These are phyloP conservation scores for Mrakia hoshinonis DNA, from an alignment of 768 basidiomycete genomes.

Conservation along the genomic window DNA sequence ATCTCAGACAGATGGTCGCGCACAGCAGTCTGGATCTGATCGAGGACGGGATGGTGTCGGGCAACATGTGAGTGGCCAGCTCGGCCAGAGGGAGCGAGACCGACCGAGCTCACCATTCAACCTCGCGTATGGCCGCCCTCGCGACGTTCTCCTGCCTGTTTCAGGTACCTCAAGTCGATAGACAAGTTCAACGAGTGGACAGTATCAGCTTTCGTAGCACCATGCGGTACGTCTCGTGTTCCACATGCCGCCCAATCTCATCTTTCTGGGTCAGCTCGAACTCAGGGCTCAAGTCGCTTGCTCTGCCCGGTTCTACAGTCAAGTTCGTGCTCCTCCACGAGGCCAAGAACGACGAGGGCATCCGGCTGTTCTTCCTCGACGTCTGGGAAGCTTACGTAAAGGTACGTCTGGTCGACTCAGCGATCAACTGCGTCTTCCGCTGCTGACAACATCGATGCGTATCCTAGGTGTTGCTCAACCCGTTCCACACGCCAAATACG, in stretches of 20 bases:
- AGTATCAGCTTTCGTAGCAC: constrained; percentile 89
- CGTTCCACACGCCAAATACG: constrained; percentile 90
- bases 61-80: constrained; percentile 37
- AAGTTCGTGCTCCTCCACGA: constrained; percentile 94
- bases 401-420: constrained; percentile 47
- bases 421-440: neutral
- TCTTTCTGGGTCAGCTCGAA: neutral
- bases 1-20: constrained; percentile 98
- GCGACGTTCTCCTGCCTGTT: neutral
- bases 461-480: constrained; percentile 55
- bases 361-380: constrained; percentile 81
- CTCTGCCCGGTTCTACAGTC: constrained; percentile 47
- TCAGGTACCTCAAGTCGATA: constrained; percentile 85
- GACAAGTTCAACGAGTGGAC: constrained; percentile 99
- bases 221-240: constrained; percentile 64
- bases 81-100: constrained; percentile 40
- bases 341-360: constrained; percentile 54
- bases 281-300: no score
- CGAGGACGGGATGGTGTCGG: constrained; percentile 64
- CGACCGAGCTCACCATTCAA: constrained; percentile 70
- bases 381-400: constrained; percentile 97
- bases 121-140: no score
- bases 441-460: neutral
- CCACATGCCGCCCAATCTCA: neutral
- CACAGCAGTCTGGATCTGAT: constrained; percentile 91